Conservation (phyloP, 1,284 basidiomycete genomes). For the Microbotryum saponariae region DNA sequence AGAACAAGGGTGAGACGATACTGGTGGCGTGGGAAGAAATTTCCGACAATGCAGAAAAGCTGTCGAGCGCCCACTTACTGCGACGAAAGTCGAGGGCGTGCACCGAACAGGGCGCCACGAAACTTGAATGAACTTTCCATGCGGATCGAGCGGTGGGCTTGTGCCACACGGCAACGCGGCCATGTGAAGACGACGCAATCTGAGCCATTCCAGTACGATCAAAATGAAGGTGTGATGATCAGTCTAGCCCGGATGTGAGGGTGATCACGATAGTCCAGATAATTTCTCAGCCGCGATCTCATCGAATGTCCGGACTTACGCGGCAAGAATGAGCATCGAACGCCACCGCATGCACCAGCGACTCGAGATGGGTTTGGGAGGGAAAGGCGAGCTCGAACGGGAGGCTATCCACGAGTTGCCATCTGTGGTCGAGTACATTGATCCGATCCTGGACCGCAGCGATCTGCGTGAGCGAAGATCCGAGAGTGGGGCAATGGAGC, state of each 20-base stretch:
- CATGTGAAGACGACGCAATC: slow-evolving; percentile 28
- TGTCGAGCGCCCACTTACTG: slow-evolving; percentile 45
- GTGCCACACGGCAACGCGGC: slow-evolving; percentile 28
- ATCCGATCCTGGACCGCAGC: slow-evolving; percentile 16
- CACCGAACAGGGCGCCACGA: slow-evolving; percentile 50
- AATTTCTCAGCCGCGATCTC: no score
- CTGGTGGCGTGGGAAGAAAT: slow-evolving; percentile 23
- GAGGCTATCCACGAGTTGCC: slow-evolving; percentile 13
- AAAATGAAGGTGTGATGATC: background rate
- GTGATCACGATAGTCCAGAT: no score
- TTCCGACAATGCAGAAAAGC: background rate
- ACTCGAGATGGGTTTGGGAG: background rate
- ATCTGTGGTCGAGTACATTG: slow-evolving; percentile 19
- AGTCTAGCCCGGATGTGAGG: background rate
- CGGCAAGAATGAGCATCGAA: slow-evolving; percentile 16
- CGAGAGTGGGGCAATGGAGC: background rate
- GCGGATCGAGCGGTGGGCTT: slow-evolving; percentile 30
- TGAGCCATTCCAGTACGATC: background rate
- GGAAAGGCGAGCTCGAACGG: slow-evolving; percentile 25
- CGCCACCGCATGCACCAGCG: slow-evolving; percentile 23
- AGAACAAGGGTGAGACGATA: slow-evolving; percentile 56
- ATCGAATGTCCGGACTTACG: slow-evolving; percentile 3
- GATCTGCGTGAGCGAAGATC: background rate
- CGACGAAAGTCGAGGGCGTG: slow-evolving; percentile 61
- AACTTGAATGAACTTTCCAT: slow-evolving; percentile 71